Evolutionary conservation across 106 monocot genomes (phyloP).

Genomic region (Cymbidium sinense): DNA sequence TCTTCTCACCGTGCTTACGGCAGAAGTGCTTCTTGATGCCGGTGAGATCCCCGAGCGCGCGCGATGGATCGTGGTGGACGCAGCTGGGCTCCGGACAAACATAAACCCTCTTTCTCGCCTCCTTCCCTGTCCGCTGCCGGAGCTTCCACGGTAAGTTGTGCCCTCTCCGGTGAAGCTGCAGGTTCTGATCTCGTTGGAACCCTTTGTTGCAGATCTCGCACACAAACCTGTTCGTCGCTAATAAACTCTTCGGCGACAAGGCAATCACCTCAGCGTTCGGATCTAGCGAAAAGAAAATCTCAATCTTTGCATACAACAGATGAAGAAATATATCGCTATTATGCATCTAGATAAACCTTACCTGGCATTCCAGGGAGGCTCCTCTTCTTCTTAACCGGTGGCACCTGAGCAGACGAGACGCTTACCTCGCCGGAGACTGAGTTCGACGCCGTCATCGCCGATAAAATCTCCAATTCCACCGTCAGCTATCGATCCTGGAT

Average conservation of each 20-base stretch:
- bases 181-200: conserved; percentile 63
- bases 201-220: conserved; percentile 75
- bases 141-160: conserved; percentile 69
- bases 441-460: background rate
- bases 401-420: conserved; percentile 13
- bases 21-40: conserved; percentile 90
- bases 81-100: conserved; percentile 59
- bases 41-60: conserved; percentile 69
- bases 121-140: conserved; percentile 44
- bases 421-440: conserved; percentile 9
- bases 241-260: conserved; percentile 48
- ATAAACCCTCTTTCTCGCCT: conserved; percentile 46
- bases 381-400: conserved; percentile 36
- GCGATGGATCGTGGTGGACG: conserved; percentile 56
- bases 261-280: conserved; percentile 58
- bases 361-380: conserved; percentile 56
- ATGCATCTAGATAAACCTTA: background rate
- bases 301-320: background rate
- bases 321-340: background rate
- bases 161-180: conserved; percentile 56
- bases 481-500: background rate
- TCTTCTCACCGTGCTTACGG: conserved; percentile 85
- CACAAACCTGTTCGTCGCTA: conserved; percentile 67
- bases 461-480: conserved; percentile 1
- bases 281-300: conserved; percentile 21